phyloP scores from a whole-genome alignment of 192 early-diverging fungal species.

The Paraglomus brasilianum region DNA sequence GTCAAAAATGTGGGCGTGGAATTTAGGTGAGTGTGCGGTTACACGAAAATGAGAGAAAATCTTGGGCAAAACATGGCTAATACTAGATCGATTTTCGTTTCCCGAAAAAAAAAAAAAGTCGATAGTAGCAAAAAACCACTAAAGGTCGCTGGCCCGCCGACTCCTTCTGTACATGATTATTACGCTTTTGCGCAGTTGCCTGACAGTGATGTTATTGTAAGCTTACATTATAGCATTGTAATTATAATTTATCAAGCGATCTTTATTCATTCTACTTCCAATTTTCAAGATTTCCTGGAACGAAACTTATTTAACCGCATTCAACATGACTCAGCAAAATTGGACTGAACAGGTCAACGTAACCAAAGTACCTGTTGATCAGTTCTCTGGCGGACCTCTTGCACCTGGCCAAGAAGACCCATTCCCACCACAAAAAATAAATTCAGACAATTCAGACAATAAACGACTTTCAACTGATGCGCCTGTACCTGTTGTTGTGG shows the following conservation, averaged over 20 bases:
- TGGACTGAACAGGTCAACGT: neutral
- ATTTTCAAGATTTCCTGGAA: too few species aligned
- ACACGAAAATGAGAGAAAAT: too few species aligned
- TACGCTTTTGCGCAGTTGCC: neutral
- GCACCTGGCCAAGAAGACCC: neutral
- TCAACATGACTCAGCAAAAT: neutral
- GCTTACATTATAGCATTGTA: neutral
- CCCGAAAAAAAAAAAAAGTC: too few species aligned
- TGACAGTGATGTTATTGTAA: conserved; percentile 8
- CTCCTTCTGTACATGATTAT: too few species aligned
- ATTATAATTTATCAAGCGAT: neutral
- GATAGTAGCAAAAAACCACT: too few species aligned
- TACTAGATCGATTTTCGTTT: too few species aligned
- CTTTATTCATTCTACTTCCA: too few species aligned
- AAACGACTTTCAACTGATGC: too few species aligned
- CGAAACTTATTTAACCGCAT: neutral
- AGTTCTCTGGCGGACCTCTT: neutral
- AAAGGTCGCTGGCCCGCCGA: too few species aligned
- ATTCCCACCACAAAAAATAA: neutral
- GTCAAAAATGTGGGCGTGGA: neutral
- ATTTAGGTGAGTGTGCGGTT: neutral
- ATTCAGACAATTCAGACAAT: too few species aligned
- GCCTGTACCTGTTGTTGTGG: too few species aligned
- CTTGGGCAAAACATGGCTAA: too few species aligned
- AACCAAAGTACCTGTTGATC: neutral